Base-by-base conservation (phyloP, 1,284 basidiomycete species). In the Tausonia pullulans region DNA sequence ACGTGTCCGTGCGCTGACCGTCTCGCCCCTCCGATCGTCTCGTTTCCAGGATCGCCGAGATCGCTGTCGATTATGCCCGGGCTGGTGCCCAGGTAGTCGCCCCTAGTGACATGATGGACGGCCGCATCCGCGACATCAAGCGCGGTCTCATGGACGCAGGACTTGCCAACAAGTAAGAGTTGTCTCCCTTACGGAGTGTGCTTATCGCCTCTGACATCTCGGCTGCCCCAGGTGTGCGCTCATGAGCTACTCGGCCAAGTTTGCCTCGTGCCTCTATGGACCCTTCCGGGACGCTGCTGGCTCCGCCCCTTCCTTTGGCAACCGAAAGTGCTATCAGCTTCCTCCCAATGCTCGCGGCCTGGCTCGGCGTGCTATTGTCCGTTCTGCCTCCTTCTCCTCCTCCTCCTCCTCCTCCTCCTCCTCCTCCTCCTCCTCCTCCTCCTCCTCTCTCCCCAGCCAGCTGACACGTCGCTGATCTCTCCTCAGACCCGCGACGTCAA, bases 51-150 rank as follows among this genome's bases (percentile, higher is more conserved):
- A 87, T 98, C 65, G 91, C 91, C 0, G 81, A 96, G 71, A 94
- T 99, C 27, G 93, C 96, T 0, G 80, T 98, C 58, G 86, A 83
- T 70, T 99, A 99, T 71, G 95, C 95, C 2, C 81, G 82, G 68
- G 96, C 95, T 0, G 96, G 96, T 10, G 96, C 92, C 0, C 91
- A 98, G 76, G 95, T 93, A 72, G 95, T 99, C 66, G 96, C 96
- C 1, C 96, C 96, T 2, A 96, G 91, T 73, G 96, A 98, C 76
- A 99, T 99, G 96, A 98, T 98, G 94, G 96, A 99, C 74, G 95
- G 94, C 0, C 81, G 95, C 40, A 86, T 99, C 67, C 84, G 83
- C 65, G 84, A 86, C 8, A 98, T 99, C 78, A 98, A 98, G 77
- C 79, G 84, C 51, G 83, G 81, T 1, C 79, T 99, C 64, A 88